These are phyloP conservation scores for Cryptococcus depauperatus DNA, from an alignment of 1,284 basidiomycete genomes.

Conservation along the genomic window DNA sequence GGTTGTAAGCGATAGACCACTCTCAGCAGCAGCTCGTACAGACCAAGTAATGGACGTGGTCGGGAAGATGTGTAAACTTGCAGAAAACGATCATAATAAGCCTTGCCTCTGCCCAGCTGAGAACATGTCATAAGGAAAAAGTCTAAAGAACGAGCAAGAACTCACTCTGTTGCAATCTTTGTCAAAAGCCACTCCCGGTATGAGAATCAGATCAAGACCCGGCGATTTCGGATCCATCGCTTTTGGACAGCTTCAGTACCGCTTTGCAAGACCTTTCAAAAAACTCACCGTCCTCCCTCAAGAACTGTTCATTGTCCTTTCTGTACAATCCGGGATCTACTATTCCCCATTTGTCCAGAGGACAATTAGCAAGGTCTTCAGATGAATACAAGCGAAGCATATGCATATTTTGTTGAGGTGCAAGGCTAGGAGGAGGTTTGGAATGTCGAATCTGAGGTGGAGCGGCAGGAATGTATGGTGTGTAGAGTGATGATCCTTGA, in stretches of 20 bases:
- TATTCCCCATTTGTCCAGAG: conserved; percentile 44
- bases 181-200: conserved; percentile 44
- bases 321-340: conserved; percentile 35
- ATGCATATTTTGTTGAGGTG: conserved; percentile 27
- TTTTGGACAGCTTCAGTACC: conserved; percentile 4
- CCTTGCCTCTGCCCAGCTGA: conserved; percentile 45
- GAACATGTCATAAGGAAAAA: not conserved
- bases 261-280: not conserved
- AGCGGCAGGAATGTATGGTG: conserved; percentile 29
- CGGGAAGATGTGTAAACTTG: conserved; percentile 21
- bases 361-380: conserved; percentile 30
- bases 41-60: conserved; percentile 33
- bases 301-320: conserved; percentile 16
- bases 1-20: not conserved
- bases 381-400: conserved; percentile 40
- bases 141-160: not conserved
- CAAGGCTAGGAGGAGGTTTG: conserved; percentile 5
- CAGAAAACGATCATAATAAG: conserved; percentile 42
- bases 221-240: conserved; percentile 20
- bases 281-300: conserved; percentile 34
- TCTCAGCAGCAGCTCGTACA: too few relatives aligned
- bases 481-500: conserved; percentile 30
- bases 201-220: conserved; percentile 36
- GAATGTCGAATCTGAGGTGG: not conserved
- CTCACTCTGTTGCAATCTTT: conserved; percentile 37